Percentiles rank a stretch among this genome's conserved stretches.
Conservation (phyloP, 768 basidiomycete species). For the Termitomyces sp. region DNA sequence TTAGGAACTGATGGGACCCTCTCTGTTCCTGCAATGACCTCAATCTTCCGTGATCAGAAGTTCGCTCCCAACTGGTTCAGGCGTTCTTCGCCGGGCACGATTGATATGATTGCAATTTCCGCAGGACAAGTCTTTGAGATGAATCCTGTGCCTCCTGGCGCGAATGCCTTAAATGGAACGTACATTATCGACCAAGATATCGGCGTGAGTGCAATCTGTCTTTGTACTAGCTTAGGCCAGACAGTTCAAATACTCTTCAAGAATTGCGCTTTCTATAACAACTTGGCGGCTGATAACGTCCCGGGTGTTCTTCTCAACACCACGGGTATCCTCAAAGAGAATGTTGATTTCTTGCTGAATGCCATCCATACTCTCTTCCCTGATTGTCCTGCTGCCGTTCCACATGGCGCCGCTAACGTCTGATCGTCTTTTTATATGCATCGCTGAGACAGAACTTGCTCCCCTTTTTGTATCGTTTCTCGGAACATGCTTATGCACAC, state of each 20-base stretch:
- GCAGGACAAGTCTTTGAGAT: neutral
- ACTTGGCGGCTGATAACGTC: conserved; percentile 8
- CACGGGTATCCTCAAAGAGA: conserved; percentile 10
- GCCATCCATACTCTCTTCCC: conserved; percentile 9
- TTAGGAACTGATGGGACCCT: conserved; percentile 11
- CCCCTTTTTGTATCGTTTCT: neutral
- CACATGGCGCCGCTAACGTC: conserved; percentile 7
- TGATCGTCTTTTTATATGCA: neutral
- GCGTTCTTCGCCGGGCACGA: conserved; percentile 1
- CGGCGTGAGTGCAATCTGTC: neutral
- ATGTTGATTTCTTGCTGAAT: conserved; percentile 11
- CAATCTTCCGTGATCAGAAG: conserved; percentile 12
- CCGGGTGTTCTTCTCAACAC: conserved; percentile 12
- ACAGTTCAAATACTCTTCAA: neutral
- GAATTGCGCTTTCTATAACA: conserved; percentile 5
- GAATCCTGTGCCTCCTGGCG: conserved; percentile 9
- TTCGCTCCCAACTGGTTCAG: conserved; percentile 10
- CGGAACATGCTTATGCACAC: neutral
- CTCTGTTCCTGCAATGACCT: conserved; percentile 9
- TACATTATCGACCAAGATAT: conserved; percentile 6
- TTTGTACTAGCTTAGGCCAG: neutral
- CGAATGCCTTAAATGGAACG: conserved; percentile 5
- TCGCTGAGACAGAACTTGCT: neutral
- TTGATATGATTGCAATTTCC: neutral
- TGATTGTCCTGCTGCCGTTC: conserved; percentile 5